Evolutionary conservation across 768 basidiomycete genomes (phyloP).

Genomic region (Dentipellis fragilis): DNA sequence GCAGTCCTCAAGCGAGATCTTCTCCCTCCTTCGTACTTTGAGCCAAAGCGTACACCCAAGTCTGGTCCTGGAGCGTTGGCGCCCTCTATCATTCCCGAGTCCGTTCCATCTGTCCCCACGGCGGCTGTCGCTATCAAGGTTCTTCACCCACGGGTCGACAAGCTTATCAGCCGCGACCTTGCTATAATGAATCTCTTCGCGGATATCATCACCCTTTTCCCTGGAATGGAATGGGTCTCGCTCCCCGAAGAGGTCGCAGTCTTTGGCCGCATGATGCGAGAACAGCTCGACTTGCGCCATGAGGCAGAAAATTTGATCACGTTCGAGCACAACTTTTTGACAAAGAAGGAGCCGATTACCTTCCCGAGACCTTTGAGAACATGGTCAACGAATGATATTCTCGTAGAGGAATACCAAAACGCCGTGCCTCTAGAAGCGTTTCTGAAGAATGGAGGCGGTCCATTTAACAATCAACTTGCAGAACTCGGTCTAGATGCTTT

Average conservation of each 20-base stretch:
- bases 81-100: constrained; percentile 36
- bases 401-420: constrained; percentile 91
- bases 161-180: constrained; percentile 82
- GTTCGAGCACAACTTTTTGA: constrained; percentile 82
- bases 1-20: constrained; percentile 78
- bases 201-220: constrained; percentile 60
- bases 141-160: constrained; percentile 77
- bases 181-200: constrained; percentile 95
- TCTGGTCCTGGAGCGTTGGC: constrained; percentile 40
- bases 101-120: constrained; percentile 66
- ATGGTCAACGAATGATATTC: constrained; percentile 72
- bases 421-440: constrained; percentile 86
- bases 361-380: constrained; percentile 83
- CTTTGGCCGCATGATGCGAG: constrained; percentile 94
- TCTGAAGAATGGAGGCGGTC: constrained; percentile 82
- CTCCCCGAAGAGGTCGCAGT: constrained; percentile 91
- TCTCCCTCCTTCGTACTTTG: constrained; percentile 76
- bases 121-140: constrained; percentile 93
- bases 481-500: constrained; percentile 93
- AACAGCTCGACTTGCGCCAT: constrained; percentile 82
- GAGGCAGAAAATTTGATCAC: constrained; percentile 81
- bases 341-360: constrained; percentile 69
- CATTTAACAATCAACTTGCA: constrained; percentile 82
- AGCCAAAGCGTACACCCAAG: constrained; percentile 54
- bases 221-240: constrained; percentile 95